Evolutionary conservation across 352 stramenopile species (phyloP).

Genomic region (Globisporangium carolinianum): DNA sequence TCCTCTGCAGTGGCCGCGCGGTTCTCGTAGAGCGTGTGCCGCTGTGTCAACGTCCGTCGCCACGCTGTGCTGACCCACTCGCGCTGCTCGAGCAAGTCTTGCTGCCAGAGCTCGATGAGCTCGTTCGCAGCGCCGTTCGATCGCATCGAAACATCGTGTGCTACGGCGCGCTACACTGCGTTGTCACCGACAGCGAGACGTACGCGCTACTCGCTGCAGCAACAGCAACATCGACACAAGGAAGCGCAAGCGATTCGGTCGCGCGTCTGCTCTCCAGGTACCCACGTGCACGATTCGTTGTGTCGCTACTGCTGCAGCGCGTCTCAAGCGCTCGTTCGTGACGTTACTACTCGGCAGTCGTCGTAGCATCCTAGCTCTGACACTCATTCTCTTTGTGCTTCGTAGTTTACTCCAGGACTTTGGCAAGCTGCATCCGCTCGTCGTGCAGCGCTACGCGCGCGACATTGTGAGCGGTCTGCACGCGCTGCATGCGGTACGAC

Average conservation of each 20-base stretch:
- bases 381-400: neutral
- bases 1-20: slow-evolving; percentile 3
- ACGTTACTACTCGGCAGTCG: no score
- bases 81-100: slow-evolving; percentile 3
- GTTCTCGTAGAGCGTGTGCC: slow-evolving; percentile 10
- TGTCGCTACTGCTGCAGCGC: no score
- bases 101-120: neutral
- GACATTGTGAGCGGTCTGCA: slow-evolving; percentile 20
- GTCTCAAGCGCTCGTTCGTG: neutral
- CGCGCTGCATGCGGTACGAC: slow-evolving; percentile 28
- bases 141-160: slow-evolving; percentile 1
- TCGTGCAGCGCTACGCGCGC: slow-evolving; percentile 25
- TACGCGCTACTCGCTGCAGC: neutral
- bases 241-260: neutral
- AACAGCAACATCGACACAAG: neutral
- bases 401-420: slow-evolving; percentile 19
- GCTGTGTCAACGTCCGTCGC: neutral
- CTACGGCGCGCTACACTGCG: slow-evolving; percentile 6
- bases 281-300: no score
- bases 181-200: neutral
- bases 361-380: no score
- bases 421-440: slow-evolving; percentile 26
- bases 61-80: neutral
- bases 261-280: slow-evolving; percentile 5
- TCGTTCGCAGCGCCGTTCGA: neutral